Evolutionary conservation across 805 yeast species (phyloP).

Genomic region (Starmera amethionina): DNA sequence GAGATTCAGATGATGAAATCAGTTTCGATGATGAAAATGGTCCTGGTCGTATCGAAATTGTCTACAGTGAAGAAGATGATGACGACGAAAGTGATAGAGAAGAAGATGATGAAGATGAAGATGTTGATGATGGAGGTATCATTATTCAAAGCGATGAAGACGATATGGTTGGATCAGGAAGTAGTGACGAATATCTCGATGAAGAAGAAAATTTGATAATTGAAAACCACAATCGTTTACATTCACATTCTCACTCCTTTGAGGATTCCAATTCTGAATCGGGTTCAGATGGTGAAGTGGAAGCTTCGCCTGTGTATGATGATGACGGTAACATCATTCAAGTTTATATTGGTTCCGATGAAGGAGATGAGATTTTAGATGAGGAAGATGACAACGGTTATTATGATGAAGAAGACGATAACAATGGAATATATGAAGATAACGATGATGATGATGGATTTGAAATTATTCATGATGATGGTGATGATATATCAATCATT

Average conservation of each 20-base stretch:
- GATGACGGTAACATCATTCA: background rate
- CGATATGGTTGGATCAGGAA: slow-evolving; percentile 1
- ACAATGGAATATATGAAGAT: background rate
- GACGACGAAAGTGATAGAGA: slow-evolving; percentile 22
- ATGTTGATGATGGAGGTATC: slow-evolving; percentile 14
- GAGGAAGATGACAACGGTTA: slow-evolving; percentile 20
- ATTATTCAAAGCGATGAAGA: slow-evolving; percentile 1
- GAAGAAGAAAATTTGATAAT: slow-evolving; percentile 14
- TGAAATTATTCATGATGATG: slow-evolving; percentile 13
- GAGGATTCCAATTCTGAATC: background rate
- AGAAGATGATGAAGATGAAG: slow-evolving; percentile 22
- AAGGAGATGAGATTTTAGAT: slow-evolving; percentile 3
- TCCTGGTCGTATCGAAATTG: slow-evolving; percentile 17
- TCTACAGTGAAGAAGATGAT: slow-evolving; percentile 24
- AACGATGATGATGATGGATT: too few relatives aligned
- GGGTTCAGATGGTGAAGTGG: background rate
- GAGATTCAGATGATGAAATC: slow-evolving; percentile 20
- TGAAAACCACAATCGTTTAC: background rate
- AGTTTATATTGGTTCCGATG: background rate
- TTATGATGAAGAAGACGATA: slow-evolving; percentile 16
- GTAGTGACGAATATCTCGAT: slow-evolving; percentile 15
- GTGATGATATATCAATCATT: slow-evolving; percentile 13
- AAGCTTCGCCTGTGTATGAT: background rate
- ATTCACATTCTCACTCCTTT: too few relatives aligned
- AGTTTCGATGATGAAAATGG: slow-evolving; percentile 21